Base-by-base conservation (phyloP, 331 rosid genomes). In the Cucumis variabilis region DNA sequence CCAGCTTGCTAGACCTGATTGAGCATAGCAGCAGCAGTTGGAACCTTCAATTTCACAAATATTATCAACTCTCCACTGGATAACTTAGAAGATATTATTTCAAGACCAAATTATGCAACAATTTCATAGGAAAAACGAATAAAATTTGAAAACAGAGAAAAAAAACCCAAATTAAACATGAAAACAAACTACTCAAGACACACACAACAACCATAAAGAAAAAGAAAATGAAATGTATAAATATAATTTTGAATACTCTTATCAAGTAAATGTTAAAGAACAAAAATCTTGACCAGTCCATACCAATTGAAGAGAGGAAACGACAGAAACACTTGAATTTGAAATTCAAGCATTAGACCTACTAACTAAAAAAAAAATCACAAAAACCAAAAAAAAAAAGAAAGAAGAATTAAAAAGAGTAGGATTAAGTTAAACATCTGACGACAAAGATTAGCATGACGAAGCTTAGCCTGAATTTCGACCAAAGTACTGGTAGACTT, bases 361-460 rank as follows among this genome's bases (percentile, higher is more conserved):
- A 13, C 72, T n/a, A 24, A 67, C 72, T 67, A 66, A 66, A 20
- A 8, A 69, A 66, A 65, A 7, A 23, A 46, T 7, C 25, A 16
- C 16, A 37, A 73, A 19, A 73, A 20, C 24, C 7, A n/a, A n/a
- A 74, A 75, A 44, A 72, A 17, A 1, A 16, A 30, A 46, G 19
- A 72, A 63, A 86, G 14, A 91, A 50, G 7, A 12, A 12, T 15
- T 48, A 12, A 23, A 16, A 44, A 1, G 44, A 51, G 58, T 23
- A 60, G 63, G 58, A 16, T 28, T 70, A 63, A 20, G 23, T 37
- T 80, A 65, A 62, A 48, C 87, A 96, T 98, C 99, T 97, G 99
- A 85, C 99, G 95, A 41, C 99, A 98, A 90, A 90, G 94, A 92
- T 97, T 93, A 86, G 99, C 99, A 53, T 90, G 92, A 50, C 95